Evolutionary conservation across 805 yeast species (phyloP), one percentile per base, ranked within the genome.

Genomic region (Monosporozyma yasuniensis): DNA sequence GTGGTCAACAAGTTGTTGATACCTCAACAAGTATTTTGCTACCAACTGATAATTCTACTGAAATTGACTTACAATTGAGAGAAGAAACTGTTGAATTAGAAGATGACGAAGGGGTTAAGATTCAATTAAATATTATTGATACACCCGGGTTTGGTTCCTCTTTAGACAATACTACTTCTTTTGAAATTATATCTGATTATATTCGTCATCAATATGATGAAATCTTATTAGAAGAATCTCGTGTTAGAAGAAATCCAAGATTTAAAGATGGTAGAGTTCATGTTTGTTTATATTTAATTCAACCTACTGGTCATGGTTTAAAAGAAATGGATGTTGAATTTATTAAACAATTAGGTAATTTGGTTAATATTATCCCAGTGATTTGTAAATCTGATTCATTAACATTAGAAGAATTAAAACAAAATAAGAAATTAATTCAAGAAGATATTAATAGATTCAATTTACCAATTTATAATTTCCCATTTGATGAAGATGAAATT

Each of bases 1-100:
- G 96, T 70, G 96, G 86, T 52, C 93, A 89, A 56, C 81, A 84
- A 57, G 89, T 89, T 37, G 91, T 85, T 11, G 87, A 84, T 41
- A 75, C 81, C 0, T 78, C 86, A 2, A 76, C 83, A 28, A 81
- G 88, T 1, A 71, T 77, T 12, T 65, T 75, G 52, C 60, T 73
- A 25, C 75, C 76, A 25, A 81, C 82, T 35, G 87, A 83, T 55
- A 63, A 61, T 3, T 63, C 72, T 7, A 67, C 73, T 1, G 78
- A 73, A 46, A 68, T 78, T 48, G 80, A 76, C 22, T 71, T 85
- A 60, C 81, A 81, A 47, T 67, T 86, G 54, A 75, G 95, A 59
- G 88, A 83, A 58, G 90, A 86, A 50, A 79, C 77, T 44, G 93
- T 86, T n/a, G 95, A 86, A 62, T 70, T 86, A 57, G 93, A 86